phyloP scores from a whole-genome alignment of 2,329 filamentous ascomycete species.

The Fusarium oligoseptatum region DNA sequence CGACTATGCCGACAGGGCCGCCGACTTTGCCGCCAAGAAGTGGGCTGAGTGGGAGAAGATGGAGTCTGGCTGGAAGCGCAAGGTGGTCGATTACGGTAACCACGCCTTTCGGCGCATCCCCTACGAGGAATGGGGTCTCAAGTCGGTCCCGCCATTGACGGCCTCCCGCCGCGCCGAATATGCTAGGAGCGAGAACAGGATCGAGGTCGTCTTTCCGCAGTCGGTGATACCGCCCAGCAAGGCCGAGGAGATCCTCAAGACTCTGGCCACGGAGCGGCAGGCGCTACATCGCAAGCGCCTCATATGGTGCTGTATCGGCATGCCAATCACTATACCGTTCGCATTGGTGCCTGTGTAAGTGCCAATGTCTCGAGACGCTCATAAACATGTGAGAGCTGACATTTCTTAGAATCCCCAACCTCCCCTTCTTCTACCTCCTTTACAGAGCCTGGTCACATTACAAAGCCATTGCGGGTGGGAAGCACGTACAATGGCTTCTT shows the following conservation, averaged over 20 bases:
- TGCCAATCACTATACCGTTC: conserved; percentile 87
- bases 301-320: conserved; percentile 83
- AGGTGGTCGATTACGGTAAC: conserved; percentile 89
- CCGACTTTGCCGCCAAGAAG: conserved; percentile 77
- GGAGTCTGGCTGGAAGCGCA: conserved; percentile 88
- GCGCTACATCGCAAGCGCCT: conserved; percentile 81
- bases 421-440: conserved; percentile 95
- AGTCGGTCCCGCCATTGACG: conserved; percentile 89
- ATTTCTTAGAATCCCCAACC: conserved; percentile 80
- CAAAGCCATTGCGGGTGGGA: conserved; percentile 86
- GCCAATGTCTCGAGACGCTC: not conserved
- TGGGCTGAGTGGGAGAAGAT: conserved; percentile 92
- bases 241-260: conserved; percentile 75
- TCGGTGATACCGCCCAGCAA: conserved; percentile 74
- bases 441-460: conserved; percentile 95
- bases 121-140: conserved; percentile 97
- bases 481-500: conserved; percentile 85
- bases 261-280: conserved; percentile 84
- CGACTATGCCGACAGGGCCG: conserved; percentile 76
- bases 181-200: conserved; percentile 53
- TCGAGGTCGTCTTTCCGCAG: conserved; percentile 82
- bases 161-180: conserved; percentile 66
- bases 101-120: conserved; percentile 87
- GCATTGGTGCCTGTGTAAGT: conserved; percentile 87
- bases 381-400: conserved; percentile 1